Evolutionary conservation across 345 rosid species (phyloP).

Genomic region (Clarkia xantiana): DNA sequence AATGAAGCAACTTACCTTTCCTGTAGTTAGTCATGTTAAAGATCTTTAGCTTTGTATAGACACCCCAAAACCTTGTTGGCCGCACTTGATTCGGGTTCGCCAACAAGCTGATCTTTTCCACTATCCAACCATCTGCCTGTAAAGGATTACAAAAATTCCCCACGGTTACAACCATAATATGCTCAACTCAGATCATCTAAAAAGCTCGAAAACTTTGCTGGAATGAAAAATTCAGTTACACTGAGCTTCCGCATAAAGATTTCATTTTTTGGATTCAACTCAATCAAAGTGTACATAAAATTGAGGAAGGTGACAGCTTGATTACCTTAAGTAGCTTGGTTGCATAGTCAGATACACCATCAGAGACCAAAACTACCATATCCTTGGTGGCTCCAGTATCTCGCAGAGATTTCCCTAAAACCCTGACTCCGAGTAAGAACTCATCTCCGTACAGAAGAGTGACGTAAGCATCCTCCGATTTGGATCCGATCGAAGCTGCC

Average conservation of each 20-base stretch:
- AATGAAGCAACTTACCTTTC: conserved; percentile 35
- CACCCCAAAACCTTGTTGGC: conserved; percentile 90
- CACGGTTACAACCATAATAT: not conserved
- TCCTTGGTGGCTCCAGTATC: conserved; percentile 69
- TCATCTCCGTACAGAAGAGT: conserved; percentile 88
- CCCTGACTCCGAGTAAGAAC: conserved; percentile 87
- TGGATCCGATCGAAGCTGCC: conserved; percentile 22
- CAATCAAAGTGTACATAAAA: conserved; percentile 18
- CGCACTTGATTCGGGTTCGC: conserved; percentile 86
- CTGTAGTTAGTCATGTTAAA: conserved; percentile 77
- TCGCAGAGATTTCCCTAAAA: conserved; percentile 78
- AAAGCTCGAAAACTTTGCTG: not conserved
- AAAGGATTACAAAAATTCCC: conserved; percentile 1
- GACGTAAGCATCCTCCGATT: conserved; percentile 48
- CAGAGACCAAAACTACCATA: conserved; percentile 84
- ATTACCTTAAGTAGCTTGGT: conserved; percentile 20
- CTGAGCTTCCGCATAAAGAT: not conserved
- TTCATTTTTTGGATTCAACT: no score
- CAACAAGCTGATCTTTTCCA: conserved; percentile 74
- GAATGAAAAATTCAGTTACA: not conserved
- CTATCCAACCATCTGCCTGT: conserved; percentile 95
- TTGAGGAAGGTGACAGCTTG: conserved; percentile 12
- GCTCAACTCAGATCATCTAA: not conserved
- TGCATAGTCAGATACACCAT: conserved; percentile 75
- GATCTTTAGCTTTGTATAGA: conserved; percentile 85